phyloP scores from a whole-genome alignment of 2,329 filamentous ascomycete species.

The Domatiomyces catenatus region DNA sequence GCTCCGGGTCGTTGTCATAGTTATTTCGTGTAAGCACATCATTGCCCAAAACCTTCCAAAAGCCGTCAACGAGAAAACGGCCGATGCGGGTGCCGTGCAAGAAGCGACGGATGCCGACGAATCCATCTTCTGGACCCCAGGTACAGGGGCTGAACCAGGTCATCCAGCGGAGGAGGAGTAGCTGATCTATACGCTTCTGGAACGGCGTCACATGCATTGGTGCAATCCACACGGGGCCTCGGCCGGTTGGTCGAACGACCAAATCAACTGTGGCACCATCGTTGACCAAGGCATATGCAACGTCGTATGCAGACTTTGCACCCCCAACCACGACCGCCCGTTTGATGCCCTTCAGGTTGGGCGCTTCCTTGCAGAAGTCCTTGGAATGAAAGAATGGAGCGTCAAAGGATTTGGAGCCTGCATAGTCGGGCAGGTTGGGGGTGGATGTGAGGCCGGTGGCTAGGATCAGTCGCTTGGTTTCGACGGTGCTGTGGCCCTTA shows the following conservation, averaged over 20 bases:
- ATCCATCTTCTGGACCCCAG: conserved; percentile 44
- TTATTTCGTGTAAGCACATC: conserved; percentile 35
- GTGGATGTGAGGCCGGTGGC: conserved; percentile 47
- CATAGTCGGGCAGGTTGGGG: conserved; percentile 39
- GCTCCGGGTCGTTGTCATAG: conserved; percentile 31
- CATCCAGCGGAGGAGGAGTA: conserved; percentile 50
- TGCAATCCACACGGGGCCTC: conserved; percentile 44
- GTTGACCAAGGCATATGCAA: conserved; percentile 42
- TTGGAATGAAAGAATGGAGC: conserved; percentile 43
- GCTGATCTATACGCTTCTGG: conserved; percentile 53
- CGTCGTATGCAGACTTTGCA: conserved; percentile 49
- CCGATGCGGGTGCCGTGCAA: conserved; percentile 39
- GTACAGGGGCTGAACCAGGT: conserved; percentile 63
- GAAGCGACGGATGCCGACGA: conserved; percentile 26
- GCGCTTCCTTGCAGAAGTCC: conserved; percentile 32
- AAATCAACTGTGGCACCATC: conserved; percentile 40
- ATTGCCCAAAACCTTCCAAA: conserved; percentile 38
- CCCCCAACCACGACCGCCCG: conserved; percentile 42
- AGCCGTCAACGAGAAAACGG: conserved; percentile 31
- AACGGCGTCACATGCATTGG: conserved; percentile 50
- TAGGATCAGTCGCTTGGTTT: conserved; percentile 40
- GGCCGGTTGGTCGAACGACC: conserved; percentile 43
- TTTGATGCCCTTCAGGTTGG: conserved; percentile 22
- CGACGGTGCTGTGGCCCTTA: conserved; percentile 15
- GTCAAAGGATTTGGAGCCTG: conserved; percentile 35